A percentile compares a stretch with the other conserved stretches of the same genome.
Conservation (phyloP, 2,329 filamentous ascomycete genomes). For the Pseudocercospora cruenta region DNA sequence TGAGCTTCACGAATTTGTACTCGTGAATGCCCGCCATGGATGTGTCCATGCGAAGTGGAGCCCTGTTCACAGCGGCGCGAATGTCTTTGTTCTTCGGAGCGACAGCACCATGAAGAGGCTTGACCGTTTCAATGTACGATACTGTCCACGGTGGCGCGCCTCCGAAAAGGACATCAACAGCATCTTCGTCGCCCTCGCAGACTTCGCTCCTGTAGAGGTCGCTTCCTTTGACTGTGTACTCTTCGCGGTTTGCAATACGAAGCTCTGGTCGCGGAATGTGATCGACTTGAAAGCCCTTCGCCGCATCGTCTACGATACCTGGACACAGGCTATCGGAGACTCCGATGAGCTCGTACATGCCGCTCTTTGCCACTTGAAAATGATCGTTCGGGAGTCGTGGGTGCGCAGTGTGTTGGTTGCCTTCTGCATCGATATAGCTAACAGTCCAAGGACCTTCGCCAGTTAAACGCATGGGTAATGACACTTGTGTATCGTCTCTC, state of each 20-base stretch:
- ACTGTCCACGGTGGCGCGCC: conserved; percentile 81
- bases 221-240: conserved; percentile 57
- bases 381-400: conserved; percentile 41
- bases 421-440: conserved; percentile 61
- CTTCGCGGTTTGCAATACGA: conserved; percentile 62
- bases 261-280: conserved; percentile 84
- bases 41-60: conserved; percentile 85
- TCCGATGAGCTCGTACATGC: conserved; percentile 77
- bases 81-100: conserved; percentile 69
- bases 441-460: conserved; percentile 85
- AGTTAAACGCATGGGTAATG: conserved; percentile 80
- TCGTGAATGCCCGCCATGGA: conserved; percentile 78
- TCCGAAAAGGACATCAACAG: conserved; percentile 76
- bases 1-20: conserved; percentile 81
- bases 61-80: conserved; percentile 74
- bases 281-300: conserved; percentile 75
- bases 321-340: conserved; percentile 81
- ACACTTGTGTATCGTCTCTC: conserved; percentile 73
- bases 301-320: conserved; percentile 74
- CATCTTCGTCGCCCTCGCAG: conserved; percentile 92
- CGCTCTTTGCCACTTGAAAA: conserved; percentile 44
- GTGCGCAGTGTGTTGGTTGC: conserved; percentile 44
- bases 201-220: conserved; percentile 76
- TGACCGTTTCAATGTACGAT: conserved; percentile 78
- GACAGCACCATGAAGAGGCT: conserved; percentile 66